phyloP scores from a whole-genome alignment of 768 basidiomycete species.

The Hydnum rufescens region DNA sequence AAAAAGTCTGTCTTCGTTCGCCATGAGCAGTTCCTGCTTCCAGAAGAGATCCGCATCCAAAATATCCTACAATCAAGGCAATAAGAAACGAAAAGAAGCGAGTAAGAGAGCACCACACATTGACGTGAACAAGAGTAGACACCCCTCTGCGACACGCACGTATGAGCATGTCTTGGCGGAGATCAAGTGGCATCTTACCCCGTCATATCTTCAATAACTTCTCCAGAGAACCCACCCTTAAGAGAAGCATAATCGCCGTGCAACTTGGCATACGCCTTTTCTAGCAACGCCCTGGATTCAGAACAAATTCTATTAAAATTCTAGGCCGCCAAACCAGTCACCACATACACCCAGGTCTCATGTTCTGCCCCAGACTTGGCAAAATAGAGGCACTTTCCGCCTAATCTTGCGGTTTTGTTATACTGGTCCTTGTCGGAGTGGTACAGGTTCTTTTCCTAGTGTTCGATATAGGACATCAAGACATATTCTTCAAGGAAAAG shows the following conservation, averaged over 20 bases:
- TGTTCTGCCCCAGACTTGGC: slow-evolving; percentile 24
- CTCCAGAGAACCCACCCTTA: slow-evolving; percentile 23
- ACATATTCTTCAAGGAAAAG: not conserved
- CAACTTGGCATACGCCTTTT: slow-evolving; percentile 39
- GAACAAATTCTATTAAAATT: not conserved
- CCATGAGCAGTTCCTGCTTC: slow-evolving; percentile 31
- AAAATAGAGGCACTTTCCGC: slow-evolving; percentile 31
- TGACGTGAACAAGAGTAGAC: slow-evolving; percentile 3
- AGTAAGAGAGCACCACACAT: not conserved
- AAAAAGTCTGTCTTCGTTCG: slow-evolving; percentile 33
- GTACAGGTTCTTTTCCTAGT: slow-evolving; percentile 25
- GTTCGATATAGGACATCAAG: not conserved
- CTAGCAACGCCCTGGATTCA: slow-evolving; percentile 23
- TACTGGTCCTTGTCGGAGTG: slow-evolving; percentile 31
- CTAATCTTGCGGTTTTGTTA: slow-evolving; percentile 26
- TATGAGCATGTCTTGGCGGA: not conserved
- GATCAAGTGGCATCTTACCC: slow-evolving; percentile 22
- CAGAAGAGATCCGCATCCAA: slow-evolving; percentile 32
- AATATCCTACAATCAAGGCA: slow-evolving; percentile 22
- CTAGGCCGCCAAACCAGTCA: not conserved
- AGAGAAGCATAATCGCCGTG: slow-evolving; percentile 32
- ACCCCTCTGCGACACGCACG: slow-evolving; percentile 3
- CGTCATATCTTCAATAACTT: slow-evolving; percentile 38
- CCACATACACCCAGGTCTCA: slow-evolving; percentile 32
- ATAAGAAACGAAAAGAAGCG: not conserved